Percentiles rank a stretch among this genome's conserved stretches.
Evolutionary conservation across 208 protist genomes (phyloP).

Genomic region (Angomonas desouzai): DNA sequence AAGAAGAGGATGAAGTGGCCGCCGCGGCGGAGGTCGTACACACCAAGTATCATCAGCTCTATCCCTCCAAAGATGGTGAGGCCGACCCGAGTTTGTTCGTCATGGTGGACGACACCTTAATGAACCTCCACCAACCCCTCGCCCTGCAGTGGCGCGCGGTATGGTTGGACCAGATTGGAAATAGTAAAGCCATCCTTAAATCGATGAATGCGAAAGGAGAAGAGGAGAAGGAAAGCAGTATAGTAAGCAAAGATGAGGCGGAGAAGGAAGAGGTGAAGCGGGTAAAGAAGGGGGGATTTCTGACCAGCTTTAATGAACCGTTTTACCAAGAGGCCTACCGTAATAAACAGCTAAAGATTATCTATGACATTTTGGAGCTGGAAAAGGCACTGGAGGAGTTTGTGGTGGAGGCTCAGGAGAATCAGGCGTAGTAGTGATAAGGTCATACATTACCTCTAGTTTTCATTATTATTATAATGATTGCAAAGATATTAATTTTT

Average conservation of each 20-base stretch:
- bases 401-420: conserved; percentile 11
- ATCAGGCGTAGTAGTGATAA: no score
- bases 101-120: conserved; percentile 77
- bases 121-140: conserved; percentile 65
- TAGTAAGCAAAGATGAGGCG: not conserved
- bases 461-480: no score
- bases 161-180: conserved; percentile 51
- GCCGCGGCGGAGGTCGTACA: not conserved
- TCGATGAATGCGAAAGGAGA: not conserved
- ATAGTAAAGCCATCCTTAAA: conserved; percentile 21
- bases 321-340: conserved; percentile 9
- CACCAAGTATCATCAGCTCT: not conserved
- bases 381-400: conserved; percentile 36
- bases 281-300: not conserved
- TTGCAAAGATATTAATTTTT: conserved; percentile 11
- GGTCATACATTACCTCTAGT: no score
- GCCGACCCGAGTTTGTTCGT: conserved; percentile 35
- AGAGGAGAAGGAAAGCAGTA: not conserved
- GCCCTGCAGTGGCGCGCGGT: conserved; percentile 63
- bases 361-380: conserved; percentile 46
- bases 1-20: not conserved
- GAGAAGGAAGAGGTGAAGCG: not conserved
- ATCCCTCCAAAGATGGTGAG: not conserved
- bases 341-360: conserved; percentile 34
- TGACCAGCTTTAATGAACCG: conserved; percentile 13